Conservation (phyloP, 768 basidiomycete genomes). For the Russula lepida region DNA sequence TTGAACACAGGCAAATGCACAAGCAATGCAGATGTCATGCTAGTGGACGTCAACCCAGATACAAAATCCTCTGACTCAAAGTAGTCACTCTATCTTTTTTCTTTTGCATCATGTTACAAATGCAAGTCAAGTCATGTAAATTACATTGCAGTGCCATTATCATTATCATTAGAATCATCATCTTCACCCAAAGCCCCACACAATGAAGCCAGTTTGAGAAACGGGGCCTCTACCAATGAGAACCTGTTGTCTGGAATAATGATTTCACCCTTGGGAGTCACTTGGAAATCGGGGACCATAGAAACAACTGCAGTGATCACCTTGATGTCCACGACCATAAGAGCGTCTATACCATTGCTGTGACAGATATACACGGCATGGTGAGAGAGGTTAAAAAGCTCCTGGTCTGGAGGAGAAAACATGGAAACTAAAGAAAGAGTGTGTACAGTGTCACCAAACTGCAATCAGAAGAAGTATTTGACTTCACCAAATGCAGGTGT, state of each 20-base stretch:
- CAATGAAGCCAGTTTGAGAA: too few relatives aligned
- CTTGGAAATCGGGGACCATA: neutral
- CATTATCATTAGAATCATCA: too few relatives aligned
- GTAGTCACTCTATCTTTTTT: too few relatives aligned
- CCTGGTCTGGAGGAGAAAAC: neutral
- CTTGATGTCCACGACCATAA: neutral
- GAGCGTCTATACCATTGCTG: neutral
- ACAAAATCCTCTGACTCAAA: too few relatives aligned
- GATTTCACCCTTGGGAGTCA: neutral
- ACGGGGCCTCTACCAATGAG: too few relatives aligned
- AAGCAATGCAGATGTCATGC: too few relatives aligned
- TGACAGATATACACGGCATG: neutral
- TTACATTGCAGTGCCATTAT: too few relatives aligned
- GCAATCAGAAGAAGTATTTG: neutral
- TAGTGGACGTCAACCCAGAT: too few relatives aligned
- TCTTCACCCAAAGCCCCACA: too few relatives aligned
- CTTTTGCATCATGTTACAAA: too few relatives aligned
- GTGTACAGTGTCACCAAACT: neutral
- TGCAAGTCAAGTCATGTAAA: too few relatives aligned
- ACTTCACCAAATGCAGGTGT: neutral
- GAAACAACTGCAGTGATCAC: neutral
- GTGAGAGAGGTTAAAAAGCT: neutral
- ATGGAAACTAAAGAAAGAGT: neutral
- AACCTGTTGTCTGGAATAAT: neutral
- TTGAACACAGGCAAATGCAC: too few relatives aligned